Conservation (phyloP, 2,329 filamentous ascomycete species). For the Ophiostoma australiae region DNA sequence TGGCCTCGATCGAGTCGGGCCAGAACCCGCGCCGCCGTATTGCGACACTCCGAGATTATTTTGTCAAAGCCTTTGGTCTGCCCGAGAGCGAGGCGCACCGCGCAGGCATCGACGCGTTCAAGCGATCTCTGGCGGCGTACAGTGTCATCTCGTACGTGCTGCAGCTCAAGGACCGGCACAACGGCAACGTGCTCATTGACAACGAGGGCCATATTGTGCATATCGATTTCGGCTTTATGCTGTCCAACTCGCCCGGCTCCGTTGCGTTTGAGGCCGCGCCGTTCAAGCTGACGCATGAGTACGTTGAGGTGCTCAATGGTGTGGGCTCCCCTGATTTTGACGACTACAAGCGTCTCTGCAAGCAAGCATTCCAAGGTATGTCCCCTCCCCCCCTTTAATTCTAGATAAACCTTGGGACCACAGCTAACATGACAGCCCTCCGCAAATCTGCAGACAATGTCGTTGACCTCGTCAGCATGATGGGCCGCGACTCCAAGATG, state of each 20-base stretch:
- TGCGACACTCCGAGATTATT: conserved; percentile 76
- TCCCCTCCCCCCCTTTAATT: conserved; percentile 8
- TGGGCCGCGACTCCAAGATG: conserved; percentile 80
- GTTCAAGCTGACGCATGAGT: conserved; percentile 78
- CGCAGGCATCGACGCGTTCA: conserved; percentile 72
- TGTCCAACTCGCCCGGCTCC: conserved; percentile 77
- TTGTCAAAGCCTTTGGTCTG: conserved; percentile 74
- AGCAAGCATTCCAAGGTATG: conserved; percentile 74
- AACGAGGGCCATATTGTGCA: conserved; percentile 82
- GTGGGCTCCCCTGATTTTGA: conserved; percentile 64
- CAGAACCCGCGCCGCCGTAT: conserved; percentile 70
- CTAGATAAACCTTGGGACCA: neutral
- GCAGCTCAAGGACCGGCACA: conserved; percentile 81
- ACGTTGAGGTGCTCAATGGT: conserved; percentile 77
- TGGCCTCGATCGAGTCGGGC: conserved; percentile 67
- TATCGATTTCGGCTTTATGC: conserved; percentile 87
- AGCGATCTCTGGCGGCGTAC: conserved; percentile 75
- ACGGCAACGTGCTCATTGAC: conserved; percentile 80
- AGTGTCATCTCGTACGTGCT: conserved; percentile 79
- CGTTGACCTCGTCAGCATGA: conserved; percentile 76
- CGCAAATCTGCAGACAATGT: conserved; percentile 74
- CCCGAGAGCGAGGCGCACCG: conserved; percentile 62
- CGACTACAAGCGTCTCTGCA: conserved; percentile 73
- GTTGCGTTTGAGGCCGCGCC: conserved; percentile 83
- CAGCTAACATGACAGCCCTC: conserved; percentile 45